Evolutionary conservation across 2,329 filamentous ascomycete species (phyloP).

Genomic region (Fusarium nelsonii): DNA sequence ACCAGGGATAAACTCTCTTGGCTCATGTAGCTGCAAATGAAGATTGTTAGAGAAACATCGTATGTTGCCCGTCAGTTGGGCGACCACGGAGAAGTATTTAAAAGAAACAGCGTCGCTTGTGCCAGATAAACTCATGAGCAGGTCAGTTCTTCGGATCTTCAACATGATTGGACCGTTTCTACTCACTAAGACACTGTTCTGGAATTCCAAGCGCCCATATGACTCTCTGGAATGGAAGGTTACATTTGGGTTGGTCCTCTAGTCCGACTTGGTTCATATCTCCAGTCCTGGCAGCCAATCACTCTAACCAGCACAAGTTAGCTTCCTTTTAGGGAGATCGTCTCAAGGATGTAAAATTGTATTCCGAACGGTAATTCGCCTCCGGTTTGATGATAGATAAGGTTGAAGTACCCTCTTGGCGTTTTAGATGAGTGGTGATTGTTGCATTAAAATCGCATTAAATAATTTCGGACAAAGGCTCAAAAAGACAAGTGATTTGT

Average conservation of each 20-base stretch:
- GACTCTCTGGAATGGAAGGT: background rate
- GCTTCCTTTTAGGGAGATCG: slow-evolving; percentile 1
- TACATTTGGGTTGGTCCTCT: background rate
- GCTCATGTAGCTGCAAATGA: too few species aligned
- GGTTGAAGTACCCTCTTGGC: background rate
- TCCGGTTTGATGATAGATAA: background rate
- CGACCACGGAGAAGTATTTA: background rate
- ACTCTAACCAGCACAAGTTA: background rate
- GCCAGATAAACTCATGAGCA: background rate
- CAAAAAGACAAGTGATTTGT: background rate
- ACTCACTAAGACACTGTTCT: background rate
- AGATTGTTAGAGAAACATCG: too few species aligned
- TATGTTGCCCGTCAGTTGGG: too few species aligned
- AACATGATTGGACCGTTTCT: background rate
- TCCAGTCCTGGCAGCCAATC: background rate
- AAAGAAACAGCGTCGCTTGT: background rate
- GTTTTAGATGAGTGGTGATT: background rate
- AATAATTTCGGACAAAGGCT: background rate
- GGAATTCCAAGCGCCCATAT: background rate
- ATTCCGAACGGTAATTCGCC: background rate
- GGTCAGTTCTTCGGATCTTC: background rate
- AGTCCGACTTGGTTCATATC: background rate
- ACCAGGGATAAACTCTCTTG: too few species aligned
- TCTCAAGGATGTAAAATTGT: slow-evolving; percentile 1
- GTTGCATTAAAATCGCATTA: background rate